Base-by-base conservation (phyloP, 108 stramenopile species). In the Cyclotella choctawhatcheeana region DNA sequence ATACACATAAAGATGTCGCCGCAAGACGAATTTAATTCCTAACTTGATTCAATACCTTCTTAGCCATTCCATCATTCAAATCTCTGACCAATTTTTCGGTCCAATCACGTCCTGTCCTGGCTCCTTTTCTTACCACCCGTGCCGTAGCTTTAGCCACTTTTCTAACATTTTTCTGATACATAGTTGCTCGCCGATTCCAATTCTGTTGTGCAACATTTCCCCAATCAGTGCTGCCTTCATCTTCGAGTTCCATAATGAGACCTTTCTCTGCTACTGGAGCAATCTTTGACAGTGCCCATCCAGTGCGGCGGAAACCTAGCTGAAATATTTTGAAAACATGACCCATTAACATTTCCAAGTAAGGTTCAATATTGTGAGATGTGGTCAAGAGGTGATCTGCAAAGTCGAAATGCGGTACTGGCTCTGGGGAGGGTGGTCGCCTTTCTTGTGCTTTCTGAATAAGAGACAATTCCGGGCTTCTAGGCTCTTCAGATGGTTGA, bases 221-320 rank as follows among this genome's bases (percentile, higher is more conserved):
- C 74, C 54, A 75, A 3, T 21, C 37, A 2, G 26, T 17, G 17
- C 29, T 31, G 48, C 7, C 1, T 3, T 22, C 65, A 22, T 64
- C 74, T 5, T 75, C 74, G 32, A 75, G 20, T 40, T 75, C 74
- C 34, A 61, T 32, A 10, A 47, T 26, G 10, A 75, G 17, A 29
- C 58, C 74, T 20, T 60, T 60, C 35, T 75, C 35, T 30, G 55
- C 17, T 2, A 60, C 30, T 50, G 59, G 74, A 25, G 58, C 53
- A 58, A 74, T 34, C 44, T 66, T 65, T 32, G 43, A 66, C 54
- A n/a, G 47, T 26, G 30, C 30, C 31, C 17, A 47, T 3, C 34
- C 58, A 22, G 64, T 10, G 26, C 47, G 40, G 13, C 32, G 55
- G 53, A 14, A 62, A 13, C 61, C 52, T 47, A 64, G 5, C 20